Evolutionary conservation across 352 stramenopile genomes (phyloP).

Genomic region (Phytopythium boreale): DNA sequence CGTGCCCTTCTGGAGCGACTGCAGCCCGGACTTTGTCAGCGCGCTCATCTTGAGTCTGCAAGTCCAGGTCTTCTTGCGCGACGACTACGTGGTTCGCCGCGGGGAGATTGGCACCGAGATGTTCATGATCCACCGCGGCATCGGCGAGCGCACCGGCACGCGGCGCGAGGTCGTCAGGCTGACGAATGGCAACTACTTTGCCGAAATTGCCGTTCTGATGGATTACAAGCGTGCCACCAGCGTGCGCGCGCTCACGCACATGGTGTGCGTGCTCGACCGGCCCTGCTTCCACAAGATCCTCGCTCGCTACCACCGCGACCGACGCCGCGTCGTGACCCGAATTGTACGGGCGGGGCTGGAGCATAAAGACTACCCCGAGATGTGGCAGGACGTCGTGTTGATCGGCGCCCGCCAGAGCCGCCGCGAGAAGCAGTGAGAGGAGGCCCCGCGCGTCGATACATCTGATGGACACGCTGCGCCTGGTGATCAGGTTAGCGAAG

Average conservation of each 20-base stretch:
- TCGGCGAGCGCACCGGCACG: conserved; percentile 14
- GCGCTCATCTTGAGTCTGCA: conserved; percentile 15
- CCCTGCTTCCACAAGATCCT: conserved; percentile 15
- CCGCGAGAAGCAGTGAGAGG: neutral
- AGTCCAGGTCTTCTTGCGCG: conserved; percentile 23
- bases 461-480: neutral
- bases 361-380: conserved; percentile 16
- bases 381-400: conserved; percentile 14
- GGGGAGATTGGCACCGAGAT: conserved; percentile 23
- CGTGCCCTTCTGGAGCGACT: conserved; percentile 19
- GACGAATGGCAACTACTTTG: conserved; percentile 13
- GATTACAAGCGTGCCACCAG: conserved; percentile 20
- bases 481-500: neutral
- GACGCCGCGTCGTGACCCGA: conserved; percentile 14
- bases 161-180: conserved; percentile 1
- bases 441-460: neutral
- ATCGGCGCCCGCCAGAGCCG: neutral
- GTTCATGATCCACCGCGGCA: conserved; percentile 31
- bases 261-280: conserved; percentile 18
- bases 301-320: conserved; percentile 16
- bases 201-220: conserved; percentile 19
- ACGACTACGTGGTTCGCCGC: conserved; percentile 23
- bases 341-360: conserved; percentile 19
- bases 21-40: conserved; percentile 21
- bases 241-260: conserved; percentile 17